These are phyloP conservation scores for Trichoderma brevicompactum DNA, from an alignment of 2,329 filamentous ascomycete species.

Conservation along the genomic window DNA sequence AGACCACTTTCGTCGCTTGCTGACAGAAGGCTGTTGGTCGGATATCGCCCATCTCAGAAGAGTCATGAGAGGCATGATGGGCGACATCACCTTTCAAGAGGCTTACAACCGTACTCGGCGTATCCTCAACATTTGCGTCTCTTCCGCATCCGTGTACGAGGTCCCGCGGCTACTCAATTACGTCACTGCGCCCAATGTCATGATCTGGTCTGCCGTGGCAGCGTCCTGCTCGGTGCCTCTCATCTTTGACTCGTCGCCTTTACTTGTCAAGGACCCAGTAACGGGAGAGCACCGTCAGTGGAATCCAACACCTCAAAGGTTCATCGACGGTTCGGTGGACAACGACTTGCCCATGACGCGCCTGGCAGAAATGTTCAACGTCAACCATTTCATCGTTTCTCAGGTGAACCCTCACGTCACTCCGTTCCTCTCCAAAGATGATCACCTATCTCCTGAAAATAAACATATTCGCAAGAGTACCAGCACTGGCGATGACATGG, in stretches of 20 bases:
- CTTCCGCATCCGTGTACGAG: conserved; percentile 84
- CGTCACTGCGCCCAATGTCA: conserved; percentile 87
- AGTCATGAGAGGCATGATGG: conserved; percentile 80
- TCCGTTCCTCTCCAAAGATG: conserved; percentile 79
- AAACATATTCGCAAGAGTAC: conserved; percentile 37
- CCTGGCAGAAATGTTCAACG: conserved; percentile 93
- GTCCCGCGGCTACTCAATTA: conserved; percentile 88
- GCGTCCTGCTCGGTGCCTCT: conserved; percentile 92
- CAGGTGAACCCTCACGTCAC: conserved; percentile 96
- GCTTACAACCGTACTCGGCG: conserved; percentile 92
- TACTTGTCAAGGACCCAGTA: conserved; percentile 82
- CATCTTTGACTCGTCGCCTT: conserved; percentile 76
- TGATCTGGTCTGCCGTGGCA: conserved; percentile 97
- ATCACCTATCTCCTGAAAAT: conserved; percentile 53
- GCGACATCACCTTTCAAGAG: conserved; percentile 93
- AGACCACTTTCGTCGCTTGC: conserved; percentile 70
- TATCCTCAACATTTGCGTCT: conserved; percentile 93
- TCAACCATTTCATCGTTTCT: conserved; percentile 97
- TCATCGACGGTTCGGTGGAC: conserved; percentile 94
- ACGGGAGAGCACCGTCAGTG: conserved; percentile 79
- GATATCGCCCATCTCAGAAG: conserved; percentile 80
- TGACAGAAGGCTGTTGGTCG: conserved; percentile 83
- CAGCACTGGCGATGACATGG: conserved; percentile 46
- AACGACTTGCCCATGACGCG: conserved; percentile 91
- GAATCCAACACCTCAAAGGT: conserved; percentile 83